Conservation (phyloP, 345 rosid genomes). For the Atalantia buxifolia region DNA sequence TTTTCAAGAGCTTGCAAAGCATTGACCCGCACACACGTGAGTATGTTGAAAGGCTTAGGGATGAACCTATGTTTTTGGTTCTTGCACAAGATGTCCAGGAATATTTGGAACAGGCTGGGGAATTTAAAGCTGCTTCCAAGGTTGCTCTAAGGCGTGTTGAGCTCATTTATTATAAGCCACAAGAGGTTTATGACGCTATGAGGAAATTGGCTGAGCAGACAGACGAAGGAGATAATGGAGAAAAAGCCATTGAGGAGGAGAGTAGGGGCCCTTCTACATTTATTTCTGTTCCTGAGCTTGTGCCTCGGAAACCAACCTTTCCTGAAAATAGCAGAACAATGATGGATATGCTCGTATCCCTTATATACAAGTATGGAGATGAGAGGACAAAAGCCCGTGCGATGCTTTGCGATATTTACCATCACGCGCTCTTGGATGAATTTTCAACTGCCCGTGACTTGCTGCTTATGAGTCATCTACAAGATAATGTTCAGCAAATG, state of each 20-base stretch:
- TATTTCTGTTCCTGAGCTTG: slow-evolving; percentile 70
- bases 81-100: slow-evolving; percentile 92
- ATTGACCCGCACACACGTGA: slow-evolving; percentile 95
- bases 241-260: slow-evolving; percentile 53
- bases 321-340: slow-evolving; percentile 80
- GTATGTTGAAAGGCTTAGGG: slow-evolving; percentile 80
- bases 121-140: slow-evolving; percentile 78
- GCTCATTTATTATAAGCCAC: slow-evolving; percentile 87
- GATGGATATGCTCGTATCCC: slow-evolving; percentile 86
- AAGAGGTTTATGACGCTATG: slow-evolving; percentile 94
- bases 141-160: slow-evolving; percentile 80
- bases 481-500: slow-evolving; percentile 83
- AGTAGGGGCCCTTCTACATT: slow-evolving; percentile 65
- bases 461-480: slow-evolving; percentile 90
- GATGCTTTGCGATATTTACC: slow-evolving; percentile 94
- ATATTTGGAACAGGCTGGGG: slow-evolving; percentile 62
- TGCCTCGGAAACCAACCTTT: slow-evolving; percentile 84
- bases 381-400: slow-evolving; percentile 98
- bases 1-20: slow-evolving; percentile 93
- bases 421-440: slow-evolving; percentile 80
- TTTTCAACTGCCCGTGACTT: slow-evolving; percentile 77
- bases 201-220: slow-evolving; percentile 77
- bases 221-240: slow-evolving; percentile 45
- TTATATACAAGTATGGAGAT: slow-evolving; percentile 87
- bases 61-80: slow-evolving; percentile 79